Base-by-base conservation (phyloP, 2,329 filamentous ascomycete species). In the Stagonosporopsis cucurbitacearum region DNA sequence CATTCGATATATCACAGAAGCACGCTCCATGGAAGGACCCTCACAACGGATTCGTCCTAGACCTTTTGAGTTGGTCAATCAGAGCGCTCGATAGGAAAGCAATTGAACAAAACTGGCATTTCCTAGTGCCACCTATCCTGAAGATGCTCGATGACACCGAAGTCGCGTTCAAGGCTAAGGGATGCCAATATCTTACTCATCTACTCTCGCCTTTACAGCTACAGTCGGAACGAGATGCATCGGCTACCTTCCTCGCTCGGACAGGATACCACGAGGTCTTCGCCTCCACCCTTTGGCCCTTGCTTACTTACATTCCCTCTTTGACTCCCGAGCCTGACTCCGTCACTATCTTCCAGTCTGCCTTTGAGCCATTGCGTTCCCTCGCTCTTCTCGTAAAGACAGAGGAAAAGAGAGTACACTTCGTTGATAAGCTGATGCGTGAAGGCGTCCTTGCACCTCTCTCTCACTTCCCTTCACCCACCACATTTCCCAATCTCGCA, bases 281-380 rank as follows among this genome's bases (percentile, higher is more conserved):
- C 58, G 83, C 88, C 66, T 84, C 91, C 19, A 84, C 87, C 3
- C 75, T 91, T 2, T 82, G 88, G 61, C 90, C 91, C 0, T 86
- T 87, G 32, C 82, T 96, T n/a, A 81, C 88, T 7, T 90, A 87
- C 65, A 81, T 96, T 6, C 93, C 94, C 0, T 86, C 82, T 12
- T 78, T 96, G 37, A 96, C 91, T 0, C 86, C 90, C 0, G 88
- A 91, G 66, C 71, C 81, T 0, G 89, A 95, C 52, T 90, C 90
- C 4, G 69, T 89, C 2, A 67, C 70, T 1, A 77, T 97, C 3
- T 81, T 96, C 1, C 68, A 74, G 6, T 80, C 82, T 6, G 86
- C 89, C 0, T 96, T 92, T 62, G 80, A 82, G 7, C 86, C 87
- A 2, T 79, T 96, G 3, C 76, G 89, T 17, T 76, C 78, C 0